A percentile compares a stretch with the other conserved stretches of the same genome.
Evolutionary conservation across 345 rosid genomes (phyloP).

Genomic region (Stellera chamaejasme): DNA sequence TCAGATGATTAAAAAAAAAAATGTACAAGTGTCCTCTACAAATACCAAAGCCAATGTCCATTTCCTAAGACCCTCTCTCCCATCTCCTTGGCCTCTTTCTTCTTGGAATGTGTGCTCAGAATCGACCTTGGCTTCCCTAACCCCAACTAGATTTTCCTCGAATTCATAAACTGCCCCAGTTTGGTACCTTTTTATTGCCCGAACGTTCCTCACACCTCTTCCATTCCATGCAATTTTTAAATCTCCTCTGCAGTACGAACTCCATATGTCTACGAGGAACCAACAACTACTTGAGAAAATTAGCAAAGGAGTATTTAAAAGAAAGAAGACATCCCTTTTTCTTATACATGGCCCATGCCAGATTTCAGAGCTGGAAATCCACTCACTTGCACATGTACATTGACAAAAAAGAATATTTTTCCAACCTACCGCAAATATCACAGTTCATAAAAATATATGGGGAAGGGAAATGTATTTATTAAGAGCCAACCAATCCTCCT

Average conservation of each 20-base stretch:
- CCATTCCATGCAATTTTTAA: slow-evolving; percentile 27
- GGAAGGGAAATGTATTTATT: slow-evolving; percentile 24
- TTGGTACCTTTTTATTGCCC: background rate
- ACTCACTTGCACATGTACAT: slow-evolving; percentile 56
- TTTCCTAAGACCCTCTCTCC: slow-evolving; percentile 28
- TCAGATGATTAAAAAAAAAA: slow-evolving; percentile 22
- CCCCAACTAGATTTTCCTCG: slow-evolving; percentile 15
- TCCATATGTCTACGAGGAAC: slow-evolving; percentile 18
- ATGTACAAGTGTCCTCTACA: slow-evolving; percentile 20
- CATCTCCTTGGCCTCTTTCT: slow-evolving; percentile 44
- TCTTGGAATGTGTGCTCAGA: slow-evolving; percentile 51
- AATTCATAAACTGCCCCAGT: slow-evolving; percentile 10
- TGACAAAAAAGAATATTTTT: slow-evolving; percentile 12
- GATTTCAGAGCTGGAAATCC: slow-evolving; percentile 64
- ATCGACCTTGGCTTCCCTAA: slow-evolving; percentile 14
- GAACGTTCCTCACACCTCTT: slow-evolving; percentile 18
- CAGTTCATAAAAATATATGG: slow-evolving; percentile 13
- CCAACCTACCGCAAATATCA: slow-evolving; percentile 23
- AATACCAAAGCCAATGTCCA: slow-evolving; percentile 24
- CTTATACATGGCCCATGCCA: slow-evolving; percentile 44
- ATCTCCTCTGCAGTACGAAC: slow-evolving; percentile 2
- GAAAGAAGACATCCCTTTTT: slow-evolving; percentile 19
- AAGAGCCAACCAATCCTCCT: slow-evolving; percentile 19
- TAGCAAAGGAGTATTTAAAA: slow-evolving; percentile 1
- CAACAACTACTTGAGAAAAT: slow-evolving; percentile 12